Conservation (phyloP, 495 filamentous ascomycete genomes). For the Hyaloscypha hepaticicola region DNA sequence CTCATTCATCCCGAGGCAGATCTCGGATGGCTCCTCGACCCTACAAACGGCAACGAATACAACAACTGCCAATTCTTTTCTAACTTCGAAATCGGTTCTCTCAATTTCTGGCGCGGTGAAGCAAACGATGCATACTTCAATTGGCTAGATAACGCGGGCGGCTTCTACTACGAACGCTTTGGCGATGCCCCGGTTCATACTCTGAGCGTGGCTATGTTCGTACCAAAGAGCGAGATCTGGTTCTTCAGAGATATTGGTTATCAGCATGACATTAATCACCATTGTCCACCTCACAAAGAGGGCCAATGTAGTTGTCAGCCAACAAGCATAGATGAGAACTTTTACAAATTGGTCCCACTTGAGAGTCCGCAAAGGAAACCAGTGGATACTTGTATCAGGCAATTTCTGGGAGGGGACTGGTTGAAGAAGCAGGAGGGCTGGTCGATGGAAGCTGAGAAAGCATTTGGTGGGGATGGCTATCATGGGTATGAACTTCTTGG, state of each 20-base stretch:
- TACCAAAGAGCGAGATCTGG: conserved; percentile 45
- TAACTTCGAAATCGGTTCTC: conserved; percentile 63
- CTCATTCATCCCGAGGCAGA: conserved; percentile 50
- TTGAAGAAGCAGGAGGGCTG: conserved; percentile 42
- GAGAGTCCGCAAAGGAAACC: conserved; percentile 53
- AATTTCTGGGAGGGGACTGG: conserved; percentile 50
- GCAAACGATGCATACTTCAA: conserved; percentile 57
- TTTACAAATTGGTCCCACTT: conserved; percentile 50
- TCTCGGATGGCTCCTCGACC: conserved; percentile 47
- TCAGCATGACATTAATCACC: conserved; percentile 51
- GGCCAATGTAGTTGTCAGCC: conserved; percentile 44
- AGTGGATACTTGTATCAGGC: conserved; percentile 48
- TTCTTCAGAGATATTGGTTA: conserved; percentile 56
- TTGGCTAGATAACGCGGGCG: conserved; percentile 55
- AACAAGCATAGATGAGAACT: conserved; percentile 49
- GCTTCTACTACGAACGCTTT: conserved; percentile 63
- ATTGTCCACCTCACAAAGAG: conserved; percentile 34
- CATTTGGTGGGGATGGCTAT: conserved; percentile 45
- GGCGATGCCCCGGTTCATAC: conserved; percentile 67
- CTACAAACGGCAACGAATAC: conserved; percentile 29
- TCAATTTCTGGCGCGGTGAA: conserved; percentile 57
- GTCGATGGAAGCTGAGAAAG: conserved; percentile 38
- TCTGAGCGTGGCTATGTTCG: conserved; percentile 49
- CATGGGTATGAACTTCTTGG: conserved; percentile 37
- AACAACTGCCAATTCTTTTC: conserved; percentile 57